Conservation (phyloP, 441 rosid species). For the Theobroma grandiflorum region DNA sequence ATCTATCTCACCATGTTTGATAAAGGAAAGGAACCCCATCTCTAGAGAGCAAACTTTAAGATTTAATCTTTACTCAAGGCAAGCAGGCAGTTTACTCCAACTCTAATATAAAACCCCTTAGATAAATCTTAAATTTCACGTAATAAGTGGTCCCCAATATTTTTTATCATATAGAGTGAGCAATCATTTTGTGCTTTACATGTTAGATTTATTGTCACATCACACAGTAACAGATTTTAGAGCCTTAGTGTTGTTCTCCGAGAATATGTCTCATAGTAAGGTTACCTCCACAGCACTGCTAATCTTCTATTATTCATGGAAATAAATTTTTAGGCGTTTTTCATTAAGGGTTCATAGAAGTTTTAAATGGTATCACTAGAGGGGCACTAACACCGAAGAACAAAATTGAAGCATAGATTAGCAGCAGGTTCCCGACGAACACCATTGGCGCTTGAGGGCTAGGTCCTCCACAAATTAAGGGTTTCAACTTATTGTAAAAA, state of each 20-base stretch:
- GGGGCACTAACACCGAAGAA: neutral
- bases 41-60: conserved; percentile 2
- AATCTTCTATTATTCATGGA: neutral
- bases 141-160: neutral
- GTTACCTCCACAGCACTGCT: neutral
- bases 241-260: neutral
- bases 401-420: neutral
- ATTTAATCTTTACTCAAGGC: neutral
- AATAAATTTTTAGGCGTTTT: neutral
- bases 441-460: neutral
- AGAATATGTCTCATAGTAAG: neutral
- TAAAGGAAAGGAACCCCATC: neutral
- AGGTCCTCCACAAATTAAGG: neutral
- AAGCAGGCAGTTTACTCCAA: conserved; percentile 5
- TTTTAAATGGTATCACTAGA: conserved; percentile 8
- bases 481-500: neutral
- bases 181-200: conserved; percentile 4
- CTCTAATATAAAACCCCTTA: neutral
- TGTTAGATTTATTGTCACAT: neutral
- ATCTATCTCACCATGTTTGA: neutral
- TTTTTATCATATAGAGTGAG: neutral
- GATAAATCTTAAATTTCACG: neutral
- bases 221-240: conserved; percentile 4
- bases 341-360: neutral
- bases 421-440: neutral